Conservation (phyloP, 2,329 filamentous ascomycete genomes). For the Fusarium sp. region DNA sequence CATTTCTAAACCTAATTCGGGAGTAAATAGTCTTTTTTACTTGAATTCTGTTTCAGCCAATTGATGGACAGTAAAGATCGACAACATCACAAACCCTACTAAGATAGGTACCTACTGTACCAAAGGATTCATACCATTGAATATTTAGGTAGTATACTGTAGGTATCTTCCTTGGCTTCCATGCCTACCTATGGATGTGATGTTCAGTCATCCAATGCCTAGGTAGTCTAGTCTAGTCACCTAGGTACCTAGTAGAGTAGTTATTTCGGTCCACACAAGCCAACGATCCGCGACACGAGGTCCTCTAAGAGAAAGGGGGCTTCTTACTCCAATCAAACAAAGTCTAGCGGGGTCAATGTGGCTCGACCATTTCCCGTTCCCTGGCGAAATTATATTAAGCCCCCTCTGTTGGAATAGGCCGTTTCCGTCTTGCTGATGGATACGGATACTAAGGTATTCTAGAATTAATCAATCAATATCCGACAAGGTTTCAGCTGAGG, state of each 20-base stretch:
- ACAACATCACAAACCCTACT: neutral
- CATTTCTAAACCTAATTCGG: constrained; percentile 10
- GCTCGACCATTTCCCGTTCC: constrained; percentile 43
- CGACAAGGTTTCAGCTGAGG: neutral
- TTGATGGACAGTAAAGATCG: neutral
- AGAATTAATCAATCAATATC: constrained; percentile 17
- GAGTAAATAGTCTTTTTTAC: neutral
- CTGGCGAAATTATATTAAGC: constrained; percentile 43
- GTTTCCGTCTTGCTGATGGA: neutral
- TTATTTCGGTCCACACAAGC: constrained; percentile 26
- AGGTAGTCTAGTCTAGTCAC: neutral
- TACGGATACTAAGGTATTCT: constrained; percentile 5
- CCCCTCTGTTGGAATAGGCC: constrained; percentile 17
- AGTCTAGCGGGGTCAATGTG: constrained; percentile 38
- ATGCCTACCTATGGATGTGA: neutral
- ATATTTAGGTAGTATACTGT: neutral
- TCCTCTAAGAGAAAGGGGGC: constrained; percentile 40
- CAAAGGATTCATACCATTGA: neutral
- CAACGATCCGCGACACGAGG: constrained; percentile 44
- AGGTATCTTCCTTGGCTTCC: neutral
- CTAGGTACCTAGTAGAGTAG: neutral
- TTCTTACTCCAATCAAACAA: constrained; percentile 32
- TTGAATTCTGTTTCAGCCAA: neutral
- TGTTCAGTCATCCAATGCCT: neutral
- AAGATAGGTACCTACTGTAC: neutral